Evolutionary conservation across 768 basidiomycete genomes (phyloP).

Genomic region (Termitomyces sp.): DNA sequence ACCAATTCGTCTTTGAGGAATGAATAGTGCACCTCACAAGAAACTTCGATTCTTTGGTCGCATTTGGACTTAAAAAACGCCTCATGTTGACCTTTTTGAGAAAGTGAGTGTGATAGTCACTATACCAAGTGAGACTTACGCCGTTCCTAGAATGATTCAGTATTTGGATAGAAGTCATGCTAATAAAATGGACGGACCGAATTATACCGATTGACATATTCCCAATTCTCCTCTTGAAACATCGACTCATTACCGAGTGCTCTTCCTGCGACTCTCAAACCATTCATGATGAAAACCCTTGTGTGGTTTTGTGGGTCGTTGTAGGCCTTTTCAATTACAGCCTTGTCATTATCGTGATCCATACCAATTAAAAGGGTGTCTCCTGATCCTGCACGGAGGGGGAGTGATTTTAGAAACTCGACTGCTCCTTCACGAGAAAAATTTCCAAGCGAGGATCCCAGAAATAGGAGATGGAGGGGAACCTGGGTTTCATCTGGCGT

Average conservation of each 20-base stretch:
- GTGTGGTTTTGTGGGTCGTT: conserved; percentile 76
- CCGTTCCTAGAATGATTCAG: conserved; percentile 7
- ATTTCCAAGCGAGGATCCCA: conserved; percentile 92
- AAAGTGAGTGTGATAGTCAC: not conserved
- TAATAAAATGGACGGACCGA: conserved; percentile 24
- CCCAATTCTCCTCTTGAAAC: conserved; percentile 69
- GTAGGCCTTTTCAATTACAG: conserved; percentile 80
- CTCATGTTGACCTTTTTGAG: conserved; percentile 64
- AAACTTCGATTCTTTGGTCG: conserved; percentile 51
- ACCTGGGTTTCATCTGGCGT: conserved; percentile 39
- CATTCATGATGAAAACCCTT: conserved; percentile 80
- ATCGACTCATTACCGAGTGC: conserved; percentile 60
- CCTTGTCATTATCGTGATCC: conserved; percentile 71
- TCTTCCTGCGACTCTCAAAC: conserved; percentile 61
- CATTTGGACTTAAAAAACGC: conserved; percentile 72
- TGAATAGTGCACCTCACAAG: conserved; percentile 34
- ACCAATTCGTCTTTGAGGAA: conserved; percentile 74
- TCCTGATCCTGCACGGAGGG: conserved; percentile 63
- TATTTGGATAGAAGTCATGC: not conserved
- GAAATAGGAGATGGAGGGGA: conserved; percentile 81
- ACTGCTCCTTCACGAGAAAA: conserved; percentile 67
- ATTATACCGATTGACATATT: conserved; percentile 58
- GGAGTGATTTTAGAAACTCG: conserved; percentile 71
- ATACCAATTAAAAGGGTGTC: conserved; percentile 90
- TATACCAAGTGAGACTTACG: conserved; percentile 9